Percentiles rank a stretch among this genome's conserved stretches.
These are phyloP conservation scores for Ustilago nuda DNA, from an alignment of 1,284 basidiomycete species.

Conservation along the genomic window DNA sequence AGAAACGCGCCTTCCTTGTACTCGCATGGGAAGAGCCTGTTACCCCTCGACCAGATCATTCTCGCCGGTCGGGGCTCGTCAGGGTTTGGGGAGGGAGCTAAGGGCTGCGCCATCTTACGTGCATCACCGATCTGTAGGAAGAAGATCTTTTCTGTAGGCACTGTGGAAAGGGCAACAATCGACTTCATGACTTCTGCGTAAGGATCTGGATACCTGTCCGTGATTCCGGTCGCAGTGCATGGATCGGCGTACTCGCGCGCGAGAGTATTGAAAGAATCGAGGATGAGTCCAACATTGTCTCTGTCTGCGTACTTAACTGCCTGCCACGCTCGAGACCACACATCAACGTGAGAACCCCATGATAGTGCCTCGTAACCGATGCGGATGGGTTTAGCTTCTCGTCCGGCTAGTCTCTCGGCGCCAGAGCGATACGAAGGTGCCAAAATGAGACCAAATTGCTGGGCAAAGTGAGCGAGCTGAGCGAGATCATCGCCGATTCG, in stretches of 20 bases:
- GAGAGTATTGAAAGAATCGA: constrained; percentile 71
- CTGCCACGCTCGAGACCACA: constrained; percentile 69
- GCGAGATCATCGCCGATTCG: constrained; percentile 61
- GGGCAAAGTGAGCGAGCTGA: constrained; percentile 40
- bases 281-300: constrained; percentile 68
- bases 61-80: constrained; percentile 66
- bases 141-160: constrained; percentile 64
- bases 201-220: constrained; percentile 40
- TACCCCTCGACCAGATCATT: constrained; percentile 69
- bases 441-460: constrained; percentile 30
- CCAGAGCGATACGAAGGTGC: not conserved
- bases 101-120: constrained; percentile 40
- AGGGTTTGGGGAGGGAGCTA: constrained; percentile 57
- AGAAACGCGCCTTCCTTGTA: constrained; percentile 67
- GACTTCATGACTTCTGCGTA: constrained; percentile 54
- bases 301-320: constrained; percentile 63
- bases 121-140: constrained; percentile 70
- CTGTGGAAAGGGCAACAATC: constrained; percentile 33
- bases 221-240: constrained; percentile 52
- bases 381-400: constrained; percentile 30
- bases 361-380: constrained; percentile 64
- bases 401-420: constrained; percentile 23
- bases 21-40: constrained; percentile 69
- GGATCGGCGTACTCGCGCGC: constrained; percentile 68
- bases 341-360: constrained; percentile 59